Conservation (phyloP, 352 stramenopile genomes). For the Globisporangium abappressorium region DNA sequence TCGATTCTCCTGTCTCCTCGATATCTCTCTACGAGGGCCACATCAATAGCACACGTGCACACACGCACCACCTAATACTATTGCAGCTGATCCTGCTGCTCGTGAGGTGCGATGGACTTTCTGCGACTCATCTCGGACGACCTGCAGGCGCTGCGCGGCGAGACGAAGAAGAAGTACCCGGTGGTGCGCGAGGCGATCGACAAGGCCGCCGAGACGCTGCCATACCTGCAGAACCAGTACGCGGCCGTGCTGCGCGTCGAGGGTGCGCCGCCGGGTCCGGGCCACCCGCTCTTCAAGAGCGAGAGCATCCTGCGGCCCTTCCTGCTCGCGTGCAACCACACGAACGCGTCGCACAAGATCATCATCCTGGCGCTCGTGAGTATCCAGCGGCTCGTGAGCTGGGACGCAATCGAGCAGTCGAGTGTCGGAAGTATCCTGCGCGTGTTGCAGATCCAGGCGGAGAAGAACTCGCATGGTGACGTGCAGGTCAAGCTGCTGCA, state of each 20-base stretch:
- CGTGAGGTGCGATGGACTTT: constrained; percentile 80
- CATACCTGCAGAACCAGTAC: constrained; percentile 94
- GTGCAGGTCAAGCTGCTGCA: constrained; percentile 89
- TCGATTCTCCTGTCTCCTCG: no score
- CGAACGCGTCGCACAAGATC: constrained; percentile 92
- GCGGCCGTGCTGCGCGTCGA: constrained; percentile 77
- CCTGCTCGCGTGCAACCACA: constrained; percentile 96
- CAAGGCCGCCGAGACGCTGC: constrained; percentile 91
- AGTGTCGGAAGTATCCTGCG: constrained; percentile 95
- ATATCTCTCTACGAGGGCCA: not conserved
- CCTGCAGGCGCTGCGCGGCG: constrained; percentile 76
- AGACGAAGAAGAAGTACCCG: constrained; percentile 90
- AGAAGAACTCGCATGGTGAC: constrained; percentile 80
- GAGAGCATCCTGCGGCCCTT: constrained; percentile 96
- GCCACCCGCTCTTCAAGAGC: constrained; percentile 91
- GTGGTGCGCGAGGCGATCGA: constrained; percentile 96
- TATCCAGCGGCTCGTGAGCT: constrained; percentile 94
- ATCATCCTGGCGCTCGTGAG: constrained; percentile 92
- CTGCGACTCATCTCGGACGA: constrained; percentile 87
- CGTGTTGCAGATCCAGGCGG: constrained; percentile 95
- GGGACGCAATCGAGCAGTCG: constrained; percentile 93
- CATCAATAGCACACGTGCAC: not conserved
- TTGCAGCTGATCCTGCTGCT: not conserved
- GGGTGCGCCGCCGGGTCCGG: constrained; percentile 73
- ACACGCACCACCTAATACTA: not conserved